phyloP scores from a whole-genome alignment of 2,329 filamentous ascomycete species.

The Colletotrichum agaves region DNA sequence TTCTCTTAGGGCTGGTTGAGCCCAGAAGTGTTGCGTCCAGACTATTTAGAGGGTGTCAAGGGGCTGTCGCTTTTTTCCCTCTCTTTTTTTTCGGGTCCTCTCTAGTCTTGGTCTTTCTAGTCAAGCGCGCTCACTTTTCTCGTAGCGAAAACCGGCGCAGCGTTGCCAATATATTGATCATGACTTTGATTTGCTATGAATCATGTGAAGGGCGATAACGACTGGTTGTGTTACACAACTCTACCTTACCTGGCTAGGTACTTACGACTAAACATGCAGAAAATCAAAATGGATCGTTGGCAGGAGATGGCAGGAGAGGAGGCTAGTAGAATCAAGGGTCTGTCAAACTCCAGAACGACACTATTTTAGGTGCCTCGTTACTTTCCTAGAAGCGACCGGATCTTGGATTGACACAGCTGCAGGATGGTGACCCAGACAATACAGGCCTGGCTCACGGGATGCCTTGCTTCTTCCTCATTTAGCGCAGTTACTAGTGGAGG shows the following conservation, averaged over 20 bases:
- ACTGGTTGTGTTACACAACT: too few relatives aligned
- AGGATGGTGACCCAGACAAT: neutral
- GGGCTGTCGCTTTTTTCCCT: conserved; percentile 5
- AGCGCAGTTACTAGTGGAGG: conserved; percentile 14
- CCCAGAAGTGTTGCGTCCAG: conserved; percentile 24
- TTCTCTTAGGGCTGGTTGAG: neutral
- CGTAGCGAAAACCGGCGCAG: too few relatives aligned
- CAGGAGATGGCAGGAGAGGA: neutral
- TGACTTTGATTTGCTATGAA: too few relatives aligned
- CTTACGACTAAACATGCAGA: too few relatives aligned
- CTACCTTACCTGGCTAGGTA: too few relatives aligned
- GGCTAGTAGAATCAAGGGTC: conserved; percentile 10
- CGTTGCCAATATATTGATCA: neutral
- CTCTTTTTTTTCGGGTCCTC: neutral
- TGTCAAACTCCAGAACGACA: neutral
- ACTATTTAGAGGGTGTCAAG: conserved; percentile 19
- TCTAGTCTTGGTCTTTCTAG: conserved; percentile 2
- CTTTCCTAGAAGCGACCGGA: neutral
- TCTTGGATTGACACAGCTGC: neutral
- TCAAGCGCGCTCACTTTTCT: neutral
- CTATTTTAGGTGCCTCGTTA: neutral
- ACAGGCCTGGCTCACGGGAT: conserved; percentile 1
- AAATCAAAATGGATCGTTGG: too few relatives aligned
- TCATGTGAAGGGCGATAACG: neutral
- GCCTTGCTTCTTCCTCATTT: conserved; percentile 9